Percentiles rank a stretch among this genome's conserved stretches.
Conservation (phyloP, 179 eudicot species). For the Silene vulgaris region DNA sequence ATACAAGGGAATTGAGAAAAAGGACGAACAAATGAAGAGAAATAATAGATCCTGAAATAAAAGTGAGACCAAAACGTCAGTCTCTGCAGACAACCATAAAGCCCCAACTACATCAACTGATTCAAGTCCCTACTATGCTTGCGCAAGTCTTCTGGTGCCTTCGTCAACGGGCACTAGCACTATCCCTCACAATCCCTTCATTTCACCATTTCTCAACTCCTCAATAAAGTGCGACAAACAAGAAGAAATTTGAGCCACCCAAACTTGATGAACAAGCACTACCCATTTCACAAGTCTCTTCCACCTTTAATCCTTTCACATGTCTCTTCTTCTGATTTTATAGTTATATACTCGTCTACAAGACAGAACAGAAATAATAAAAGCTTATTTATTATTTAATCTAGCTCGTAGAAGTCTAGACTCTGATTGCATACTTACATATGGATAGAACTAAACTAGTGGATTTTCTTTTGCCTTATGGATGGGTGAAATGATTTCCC, state of each 20-base stretch:
- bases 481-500: background rate
- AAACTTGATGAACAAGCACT: no score
- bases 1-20: background rate
- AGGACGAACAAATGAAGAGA: background rate
- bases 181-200: no score
- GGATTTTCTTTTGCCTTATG: no score
- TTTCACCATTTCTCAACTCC: no score
- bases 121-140: background rate
- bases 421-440: background rate
- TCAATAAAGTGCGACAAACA: no score
- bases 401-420: background rate
- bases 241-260: no score
- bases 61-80: background rate
- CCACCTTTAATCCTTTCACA: no score
- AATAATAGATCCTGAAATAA: background rate
- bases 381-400: background rate
- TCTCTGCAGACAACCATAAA: background rate
- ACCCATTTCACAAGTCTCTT: no score
- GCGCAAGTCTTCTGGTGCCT: background rate
- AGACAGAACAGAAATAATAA: background rate
- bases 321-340: background rate
- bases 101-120: background rate
- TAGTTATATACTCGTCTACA: background rate
- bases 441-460: no score
- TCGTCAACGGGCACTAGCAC: background rate